These are phyloP conservation scores for Abrus precatorius DNA, from an alignment of 306 rosid genomes.

Conservation along the genomic window DNA sequence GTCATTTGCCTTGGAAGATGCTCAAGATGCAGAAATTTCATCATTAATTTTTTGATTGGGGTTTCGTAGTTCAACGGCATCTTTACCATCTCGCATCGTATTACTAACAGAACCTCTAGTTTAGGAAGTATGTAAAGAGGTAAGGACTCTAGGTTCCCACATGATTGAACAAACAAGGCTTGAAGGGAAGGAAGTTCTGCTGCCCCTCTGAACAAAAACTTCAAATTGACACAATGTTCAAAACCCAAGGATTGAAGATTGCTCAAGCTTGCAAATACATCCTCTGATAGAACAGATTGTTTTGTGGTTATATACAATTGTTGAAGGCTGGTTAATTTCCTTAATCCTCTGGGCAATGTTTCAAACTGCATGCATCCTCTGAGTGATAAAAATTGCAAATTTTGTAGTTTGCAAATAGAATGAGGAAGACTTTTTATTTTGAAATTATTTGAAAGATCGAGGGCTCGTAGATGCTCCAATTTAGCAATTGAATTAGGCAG, in stretches of 20 bases:
- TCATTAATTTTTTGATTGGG: neutral
- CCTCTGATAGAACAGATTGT: neutral
- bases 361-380: slow-evolving; percentile 17
- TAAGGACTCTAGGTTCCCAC: neutral
- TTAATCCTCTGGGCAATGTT: slow-evolving; percentile 5
- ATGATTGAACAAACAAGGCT: neutral
- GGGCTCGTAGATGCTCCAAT: neutral
- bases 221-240: neutral
- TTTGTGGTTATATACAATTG: slow-evolving; percentile 24
- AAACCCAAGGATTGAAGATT: slow-evolving; percentile 27
- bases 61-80: neutral
- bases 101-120: neutral
- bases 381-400: slow-evolving; percentile 17
- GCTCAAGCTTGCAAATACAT: slow-evolving; percentile 8
- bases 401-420: slow-evolving; percentile 21
- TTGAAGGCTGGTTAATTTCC: slow-evolving; percentile 15
- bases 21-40: neutral
- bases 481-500: neutral
- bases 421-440: slow-evolving; percentile 19
- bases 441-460: neutral
- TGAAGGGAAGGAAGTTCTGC: neutral
- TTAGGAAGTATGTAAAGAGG: slow-evolving; percentile 1
- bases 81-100: neutral
- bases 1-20: neutral
- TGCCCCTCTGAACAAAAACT: neutral